phyloP scores from a whole-genome alignment of 495 filamentous ascomycete genomes.

The Xylaria nigripes region DNA sequence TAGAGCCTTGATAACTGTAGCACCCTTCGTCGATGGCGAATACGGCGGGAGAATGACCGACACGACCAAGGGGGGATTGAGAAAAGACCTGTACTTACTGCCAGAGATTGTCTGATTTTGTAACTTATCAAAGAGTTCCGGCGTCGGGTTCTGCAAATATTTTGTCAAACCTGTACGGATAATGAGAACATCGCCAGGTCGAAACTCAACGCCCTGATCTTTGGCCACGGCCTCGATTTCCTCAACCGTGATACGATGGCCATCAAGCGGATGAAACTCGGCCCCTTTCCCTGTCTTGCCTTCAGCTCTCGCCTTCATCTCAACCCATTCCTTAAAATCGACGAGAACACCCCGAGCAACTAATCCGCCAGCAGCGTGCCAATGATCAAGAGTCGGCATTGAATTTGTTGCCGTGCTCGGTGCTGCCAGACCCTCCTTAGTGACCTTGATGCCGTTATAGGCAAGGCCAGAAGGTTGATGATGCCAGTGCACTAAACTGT shows the following conservation, averaged over 20 bases:
- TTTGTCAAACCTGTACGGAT: slow-evolving; percentile 59
- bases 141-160: slow-evolving; percentile 38
- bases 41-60: background rate
- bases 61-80: too few species aligned
- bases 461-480: slow-evolving; percentile 39
- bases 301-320: slow-evolving; percentile 35
- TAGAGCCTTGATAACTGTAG: background rate
- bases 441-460: slow-evolving; percentile 46
- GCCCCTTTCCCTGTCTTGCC: slow-evolving; percentile 19
- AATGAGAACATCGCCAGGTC: slow-evolving; percentile 55
- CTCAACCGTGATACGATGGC: slow-evolving; percentile 51
- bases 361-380: slow-evolving; percentile 40
- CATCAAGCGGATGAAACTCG: slow-evolving; percentile 47
- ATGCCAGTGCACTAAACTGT: slow-evolving; percentile 59
- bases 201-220: slow-evolving; percentile 50
- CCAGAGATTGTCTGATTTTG: slow-evolving; percentile 22
- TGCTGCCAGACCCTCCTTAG: slow-evolving; percentile 20
- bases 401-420: slow-evolving; percentile 20
- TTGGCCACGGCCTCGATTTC: slow-evolving; percentile 52
- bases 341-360: slow-evolving; percentile 53
- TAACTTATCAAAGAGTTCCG: slow-evolving; percentile 42
- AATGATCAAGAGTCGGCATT: slow-evolving; percentile 35
- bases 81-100: background rate
- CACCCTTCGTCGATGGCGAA: background rate
- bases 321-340: slow-evolving; percentile 40